phyloP scores from a whole-genome alignment of 768 basidiomycete species.

The Candolleomyces eurysporus region DNA sequence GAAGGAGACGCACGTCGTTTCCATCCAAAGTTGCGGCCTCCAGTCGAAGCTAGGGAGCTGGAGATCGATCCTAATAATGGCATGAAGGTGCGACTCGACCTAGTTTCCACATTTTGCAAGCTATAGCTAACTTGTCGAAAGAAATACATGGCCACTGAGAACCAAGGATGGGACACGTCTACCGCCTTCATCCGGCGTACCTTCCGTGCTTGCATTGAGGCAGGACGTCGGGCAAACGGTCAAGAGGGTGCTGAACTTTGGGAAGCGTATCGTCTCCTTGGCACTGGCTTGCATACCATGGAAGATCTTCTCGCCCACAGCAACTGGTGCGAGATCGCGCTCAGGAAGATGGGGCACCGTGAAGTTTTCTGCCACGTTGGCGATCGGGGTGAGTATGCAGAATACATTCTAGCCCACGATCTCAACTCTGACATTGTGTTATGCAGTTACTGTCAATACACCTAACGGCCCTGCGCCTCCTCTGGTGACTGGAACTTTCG shows the following conservation, averaged over 20 bases:
- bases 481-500: slow-evolving; percentile 68
- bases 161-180: slow-evolving; percentile 71
- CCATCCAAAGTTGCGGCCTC: slow-evolving; percentile 72
- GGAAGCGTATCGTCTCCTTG: slow-evolving; percentile 71
- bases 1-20: slow-evolving; percentile 71
- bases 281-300: slow-evolving; percentile 64
- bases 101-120: background rate
- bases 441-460: slow-evolving; percentile 44
- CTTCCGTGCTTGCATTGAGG: slow-evolving; percentile 63
- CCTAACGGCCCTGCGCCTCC: slow-evolving; percentile 58
- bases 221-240: slow-evolving; percentile 57
- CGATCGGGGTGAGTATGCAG: slow-evolving; percentile 39
- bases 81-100: slow-evolving; percentile 57
- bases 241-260: slow-evolving; percentile 54
- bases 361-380: slow-evolving; percentile 83
- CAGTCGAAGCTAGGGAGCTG: slow-evolving; percentile 68
- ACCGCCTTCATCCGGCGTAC: slow-evolving; percentile 64
- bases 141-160: slow-evolving; percentile 79
- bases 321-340: slow-evolving; percentile 76
- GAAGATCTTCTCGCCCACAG: slow-evolving; percentile 79
- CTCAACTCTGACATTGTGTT: slow-evolving; percentile 6
- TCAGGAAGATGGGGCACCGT: slow-evolving; percentile 65
- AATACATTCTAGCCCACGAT: background rate
- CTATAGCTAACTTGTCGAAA: slow-evolving; percentile 18
- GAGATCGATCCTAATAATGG: slow-evolving; percentile 75